A percentile compares a stretch with the other conserved stretches of the same genome.
These are phyloP conservation scores for Arctium minus DNA, from an alignment of 129 eudicot genomes.

Conservation along the genomic window DNA sequence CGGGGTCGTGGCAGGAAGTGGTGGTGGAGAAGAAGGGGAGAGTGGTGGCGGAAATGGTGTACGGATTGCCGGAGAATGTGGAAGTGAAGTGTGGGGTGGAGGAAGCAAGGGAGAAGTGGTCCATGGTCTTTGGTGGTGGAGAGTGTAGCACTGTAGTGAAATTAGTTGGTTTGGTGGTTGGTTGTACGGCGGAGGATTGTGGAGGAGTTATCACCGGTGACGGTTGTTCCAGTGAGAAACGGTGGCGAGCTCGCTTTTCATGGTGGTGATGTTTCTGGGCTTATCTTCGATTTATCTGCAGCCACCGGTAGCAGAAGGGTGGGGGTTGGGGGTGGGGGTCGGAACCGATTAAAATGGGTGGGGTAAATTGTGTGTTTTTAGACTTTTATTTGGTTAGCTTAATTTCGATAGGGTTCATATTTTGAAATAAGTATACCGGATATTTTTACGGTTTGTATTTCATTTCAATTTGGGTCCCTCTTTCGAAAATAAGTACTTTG, in stretches of 20 bases:
- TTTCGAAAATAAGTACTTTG: too few relatives aligned
- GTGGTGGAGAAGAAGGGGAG: constrained; percentile 25
- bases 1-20: constrained; percentile 31
- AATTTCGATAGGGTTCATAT: too few relatives aligned
- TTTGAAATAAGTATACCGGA: too few relatives aligned
- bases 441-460: too few relatives aligned
- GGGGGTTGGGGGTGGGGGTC: neutral
- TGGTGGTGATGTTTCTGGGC: neutral
- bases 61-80: constrained; percentile 39
- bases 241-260: neutral
- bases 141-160: neutral
- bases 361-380: neutral
- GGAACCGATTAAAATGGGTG: neutral
- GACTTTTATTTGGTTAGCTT: too few relatives aligned
- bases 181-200: neutral
- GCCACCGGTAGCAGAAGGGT: neutral
- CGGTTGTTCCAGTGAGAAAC: constrained; percentile 4
- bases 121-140: constrained; percentile 33
- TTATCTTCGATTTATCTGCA: neutral
- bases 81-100: constrained; percentile 45
- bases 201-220: neutral
- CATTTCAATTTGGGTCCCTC: too few relatives aligned
- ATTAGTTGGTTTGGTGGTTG: neutral
- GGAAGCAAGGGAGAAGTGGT: constrained; percentile 54
- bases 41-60: constrained; percentile 15